Conservation (phyloP, 129 eudicot genomes). For the Escallonia herrerae region DNA sequence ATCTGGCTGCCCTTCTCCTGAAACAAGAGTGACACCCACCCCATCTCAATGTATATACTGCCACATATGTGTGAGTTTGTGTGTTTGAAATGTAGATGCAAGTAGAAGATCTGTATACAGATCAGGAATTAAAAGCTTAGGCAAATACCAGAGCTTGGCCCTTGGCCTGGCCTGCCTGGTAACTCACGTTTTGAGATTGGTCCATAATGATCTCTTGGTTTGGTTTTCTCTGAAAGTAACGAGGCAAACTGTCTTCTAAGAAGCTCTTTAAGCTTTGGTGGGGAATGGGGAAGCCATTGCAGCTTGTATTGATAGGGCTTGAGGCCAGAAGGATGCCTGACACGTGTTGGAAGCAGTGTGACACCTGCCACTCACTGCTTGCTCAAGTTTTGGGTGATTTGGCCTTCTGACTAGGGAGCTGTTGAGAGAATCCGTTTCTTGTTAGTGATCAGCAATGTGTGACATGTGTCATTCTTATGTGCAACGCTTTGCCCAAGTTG, state of each 20-base stretch:
- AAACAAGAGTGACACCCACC: neutral
- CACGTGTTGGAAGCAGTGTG: conserved; percentile 1
- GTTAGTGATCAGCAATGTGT: no score
- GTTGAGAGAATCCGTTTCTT: no score
- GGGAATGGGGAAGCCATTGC: neutral
- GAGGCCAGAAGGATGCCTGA: neutral
- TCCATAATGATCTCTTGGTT: conserved; percentile 2
- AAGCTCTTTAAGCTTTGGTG: neutral
- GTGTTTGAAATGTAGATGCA: neutral
- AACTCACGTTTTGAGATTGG: conserved; percentile 16
- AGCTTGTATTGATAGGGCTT: conserved; percentile 2
- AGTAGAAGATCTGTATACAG: neutral
- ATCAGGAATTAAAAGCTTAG: neutral
- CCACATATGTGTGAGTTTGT: neutral
- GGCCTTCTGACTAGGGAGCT: no score
- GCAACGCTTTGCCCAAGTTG: no score
- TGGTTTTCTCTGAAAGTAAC: neutral
- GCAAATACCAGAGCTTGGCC: conserved; percentile 25
- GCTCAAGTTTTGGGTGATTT: no score
- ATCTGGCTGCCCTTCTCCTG: conserved; percentile 13
- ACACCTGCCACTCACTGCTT: no score
- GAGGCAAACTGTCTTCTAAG: neutral
- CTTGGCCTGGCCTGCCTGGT: conserved; percentile 35
- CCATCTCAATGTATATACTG: no score
- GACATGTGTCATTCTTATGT: no score